Evolutionary conservation across 345 rosid genomes (phyloP).

Genomic region (Acer negundo): DNA sequence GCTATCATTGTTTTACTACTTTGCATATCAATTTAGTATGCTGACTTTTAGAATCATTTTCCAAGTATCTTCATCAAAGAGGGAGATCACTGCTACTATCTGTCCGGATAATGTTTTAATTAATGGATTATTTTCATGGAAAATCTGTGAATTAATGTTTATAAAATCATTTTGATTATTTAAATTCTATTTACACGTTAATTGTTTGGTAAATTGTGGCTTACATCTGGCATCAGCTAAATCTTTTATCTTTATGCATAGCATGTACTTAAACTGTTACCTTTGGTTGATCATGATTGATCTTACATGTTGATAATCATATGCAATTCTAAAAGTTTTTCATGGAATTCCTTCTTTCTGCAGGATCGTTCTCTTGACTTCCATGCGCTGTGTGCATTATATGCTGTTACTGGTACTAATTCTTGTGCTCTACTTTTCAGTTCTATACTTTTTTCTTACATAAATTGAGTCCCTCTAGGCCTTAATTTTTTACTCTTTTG

Average conservation of each 20-base stretch:
- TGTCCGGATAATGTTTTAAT: not conserved
- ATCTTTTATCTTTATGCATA: not conserved
- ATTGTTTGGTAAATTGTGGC: not conserved
- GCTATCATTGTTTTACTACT: not conserved
- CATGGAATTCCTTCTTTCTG: slow-evolving; percentile 22
- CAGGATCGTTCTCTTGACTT: slow-evolving; percentile 99
- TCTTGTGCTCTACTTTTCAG: slow-evolving; percentile 9
- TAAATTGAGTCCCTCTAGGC: not conserved
- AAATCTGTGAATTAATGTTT: not conserved
- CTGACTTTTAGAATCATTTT: not conserved
- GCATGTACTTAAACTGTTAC: not conserved
- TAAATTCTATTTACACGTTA: not conserved
- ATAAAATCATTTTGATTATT: slow-evolving; percentile 1
- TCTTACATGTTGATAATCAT: slow-evolving; percentile 5
- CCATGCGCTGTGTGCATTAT: slow-evolving; percentile 75
- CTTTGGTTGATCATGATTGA: slow-evolving; percentile 2
- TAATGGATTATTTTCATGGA: not conserved
- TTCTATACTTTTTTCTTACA: not conserved
- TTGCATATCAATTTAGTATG: not conserved
- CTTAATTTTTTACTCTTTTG: not conserved
- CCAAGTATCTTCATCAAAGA: not conserved
- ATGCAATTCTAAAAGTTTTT: slow-evolving; percentile 14
- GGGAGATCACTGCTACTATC: not conserved
- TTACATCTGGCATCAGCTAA: not conserved
- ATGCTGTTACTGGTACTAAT: slow-evolving; percentile 91